Evolutionary conservation across 2,329 filamentous ascomycete genomes (phyloP).

Genomic region (Cercospora nicotianae): DNA sequence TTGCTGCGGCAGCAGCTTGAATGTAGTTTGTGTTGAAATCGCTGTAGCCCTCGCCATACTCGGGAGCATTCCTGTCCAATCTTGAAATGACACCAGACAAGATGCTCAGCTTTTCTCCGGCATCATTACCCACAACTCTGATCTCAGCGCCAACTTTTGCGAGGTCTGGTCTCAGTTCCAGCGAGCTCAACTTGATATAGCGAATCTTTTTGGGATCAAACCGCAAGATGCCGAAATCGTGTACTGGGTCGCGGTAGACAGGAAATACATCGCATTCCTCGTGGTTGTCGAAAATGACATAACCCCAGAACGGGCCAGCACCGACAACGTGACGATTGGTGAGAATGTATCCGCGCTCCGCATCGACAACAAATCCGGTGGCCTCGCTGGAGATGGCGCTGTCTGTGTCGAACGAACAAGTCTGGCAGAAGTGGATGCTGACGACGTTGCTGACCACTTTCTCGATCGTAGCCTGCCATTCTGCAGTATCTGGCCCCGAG

Average conservation of each 20-base stretch:
- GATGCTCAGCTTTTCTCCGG: slow-evolving; percentile 97
- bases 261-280: slow-evolving; percentile 93
- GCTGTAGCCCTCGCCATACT: slow-evolving; percentile 96
- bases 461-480: slow-evolving; percentile 96
- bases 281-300: slow-evolving; percentile 98
- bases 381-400: slow-evolving; percentile 90
- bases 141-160: slow-evolving; percentile 91
- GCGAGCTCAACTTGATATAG: slow-evolving; percentile 85
- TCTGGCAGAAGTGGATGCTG: slow-evolving; percentile 98
- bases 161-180: slow-evolving; percentile 79
- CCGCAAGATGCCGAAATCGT: slow-evolving; percentile 95
- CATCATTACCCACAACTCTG: slow-evolving; percentile 95
- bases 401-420: slow-evolving; percentile 97
- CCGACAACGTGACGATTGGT: slow-evolving; percentile 80
- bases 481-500: slow-evolving; percentile 64
- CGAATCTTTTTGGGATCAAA: slow-evolving; percentile 96
- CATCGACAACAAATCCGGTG: slow-evolving; percentile 96
- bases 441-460: slow-evolving; percentile 92
- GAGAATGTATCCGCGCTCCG: slow-evolving; percentile 72
- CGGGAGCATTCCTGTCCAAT: slow-evolving; percentile 91
- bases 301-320: slow-evolving; percentile 94
- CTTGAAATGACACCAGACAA: slow-evolving; percentile 95
- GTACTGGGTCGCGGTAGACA: slow-evolving; percentile 95
- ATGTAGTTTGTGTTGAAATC: slow-evolving; percentile 98
- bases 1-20: slow-evolving; percentile 93